Conservation (phyloP, 75 land plant genomes). For the Picea sitchensis region DNA sequence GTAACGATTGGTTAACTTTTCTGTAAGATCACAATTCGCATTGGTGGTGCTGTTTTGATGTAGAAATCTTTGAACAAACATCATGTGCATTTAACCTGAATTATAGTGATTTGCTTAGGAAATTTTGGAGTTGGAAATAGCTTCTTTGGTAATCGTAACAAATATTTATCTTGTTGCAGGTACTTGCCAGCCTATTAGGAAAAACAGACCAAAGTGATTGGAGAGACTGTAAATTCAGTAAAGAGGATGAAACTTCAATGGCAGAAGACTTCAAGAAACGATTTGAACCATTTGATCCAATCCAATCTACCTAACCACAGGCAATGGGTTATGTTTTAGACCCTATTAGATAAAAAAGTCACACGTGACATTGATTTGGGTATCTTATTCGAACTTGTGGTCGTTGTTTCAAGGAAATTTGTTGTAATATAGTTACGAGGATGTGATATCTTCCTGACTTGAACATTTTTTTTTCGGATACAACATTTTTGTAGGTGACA, state of each 20-base stretch:
- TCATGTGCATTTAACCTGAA: not conserved
- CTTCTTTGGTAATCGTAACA: not conserved
- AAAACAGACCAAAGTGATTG: conserved; percentile 86
- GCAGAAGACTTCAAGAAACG: conserved; percentile 72
- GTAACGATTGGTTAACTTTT: not conserved
- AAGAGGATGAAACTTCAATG: conserved; percentile 75
- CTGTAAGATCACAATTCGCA: not conserved
- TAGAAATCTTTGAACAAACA: not conserved
- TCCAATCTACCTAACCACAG: no score
- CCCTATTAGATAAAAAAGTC: no score
- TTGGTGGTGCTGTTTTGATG: not conserved
- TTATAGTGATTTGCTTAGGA: not conserved
- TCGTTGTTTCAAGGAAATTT: no score
- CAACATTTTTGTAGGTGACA: no score
- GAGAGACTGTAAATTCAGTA: conserved; percentile 74
- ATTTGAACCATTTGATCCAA: conserved; percentile 66
- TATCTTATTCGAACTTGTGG: no score
- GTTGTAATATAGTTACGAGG: no score
- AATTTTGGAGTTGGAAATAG: not conserved
- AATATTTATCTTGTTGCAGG: conserved; percentile 44
- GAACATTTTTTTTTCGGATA: no score
- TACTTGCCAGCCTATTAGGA: conserved; percentile 73
- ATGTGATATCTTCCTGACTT: no score
- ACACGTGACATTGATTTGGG: no score
- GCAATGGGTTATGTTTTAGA: no score